Evolutionary conservation across 1,284 basidiomycete genomes (phyloP).

Genomic region (Paramarasmius palmivorus): DNA sequence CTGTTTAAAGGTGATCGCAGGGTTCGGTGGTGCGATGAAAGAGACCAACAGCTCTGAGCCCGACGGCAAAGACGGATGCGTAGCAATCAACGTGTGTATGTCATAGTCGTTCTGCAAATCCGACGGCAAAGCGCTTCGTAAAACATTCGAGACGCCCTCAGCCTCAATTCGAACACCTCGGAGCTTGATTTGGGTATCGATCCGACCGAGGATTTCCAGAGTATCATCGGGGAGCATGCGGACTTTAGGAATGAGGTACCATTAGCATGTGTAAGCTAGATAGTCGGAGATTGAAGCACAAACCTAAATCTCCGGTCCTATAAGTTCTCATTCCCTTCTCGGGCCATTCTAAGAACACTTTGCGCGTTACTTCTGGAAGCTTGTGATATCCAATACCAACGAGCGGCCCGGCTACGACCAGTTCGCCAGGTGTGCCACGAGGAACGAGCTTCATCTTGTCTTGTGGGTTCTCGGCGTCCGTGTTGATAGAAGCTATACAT

Average conservation of each 20-base stretch:
- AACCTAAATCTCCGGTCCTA: conserved; percentile 49
- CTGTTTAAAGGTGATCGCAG: conserved; percentile 9
- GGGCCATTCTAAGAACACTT: conserved; percentile 51
- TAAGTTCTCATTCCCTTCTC: conserved; percentile 42
- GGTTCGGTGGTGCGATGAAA: conserved; percentile 31
- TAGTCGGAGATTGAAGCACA: neutral
- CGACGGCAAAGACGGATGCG: conserved; percentile 34
- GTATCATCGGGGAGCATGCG: conserved; percentile 56
- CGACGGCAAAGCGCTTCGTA: conserved; percentile 28
- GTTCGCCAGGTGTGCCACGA: conserved; percentile 49
- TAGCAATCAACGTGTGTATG: conserved; percentile 36
- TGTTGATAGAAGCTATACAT: too few relatives aligned
- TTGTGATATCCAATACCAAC: conserved; percentile 54
- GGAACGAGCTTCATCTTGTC: conserved; percentile 36
- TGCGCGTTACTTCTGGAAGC: conserved; percentile 43
- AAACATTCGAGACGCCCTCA: conserved; percentile 42
- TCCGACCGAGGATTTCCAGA: conserved; percentile 54
- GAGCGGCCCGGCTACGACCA: conserved; percentile 51
- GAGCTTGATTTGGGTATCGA: conserved; percentile 56
- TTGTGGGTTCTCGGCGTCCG: neutral
- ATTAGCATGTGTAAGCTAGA: neutral
- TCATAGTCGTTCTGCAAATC: conserved; percentile 26
- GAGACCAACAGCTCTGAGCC: conserved; percentile 37
- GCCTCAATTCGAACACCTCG: conserved; percentile 47
- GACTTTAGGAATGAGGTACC: conserved; percentile 20